phyloP scores from a whole-genome alignment of 768 basidiomycete species.

The Macrolepiota albuminosa region DNA sequence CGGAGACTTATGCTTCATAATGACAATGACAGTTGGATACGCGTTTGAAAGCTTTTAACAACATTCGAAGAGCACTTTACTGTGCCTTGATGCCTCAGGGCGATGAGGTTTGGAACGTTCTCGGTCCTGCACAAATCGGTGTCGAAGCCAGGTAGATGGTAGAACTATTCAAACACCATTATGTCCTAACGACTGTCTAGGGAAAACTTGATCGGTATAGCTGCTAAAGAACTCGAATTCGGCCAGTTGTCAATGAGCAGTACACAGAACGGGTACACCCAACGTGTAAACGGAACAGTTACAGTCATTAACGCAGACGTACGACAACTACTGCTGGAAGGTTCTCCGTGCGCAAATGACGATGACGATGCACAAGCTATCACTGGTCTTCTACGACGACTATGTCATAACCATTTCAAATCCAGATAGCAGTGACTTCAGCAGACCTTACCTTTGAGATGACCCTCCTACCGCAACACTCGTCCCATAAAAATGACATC shows the following conservation, averaged over 20 bases:
- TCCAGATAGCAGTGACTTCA: not conserved
- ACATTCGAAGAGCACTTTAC: slow-evolving; percentile 36
- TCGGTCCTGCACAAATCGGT: slow-evolving; percentile 2
- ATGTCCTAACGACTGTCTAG: slow-evolving; percentile 22
- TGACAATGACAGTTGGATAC: slow-evolving; percentile 22
- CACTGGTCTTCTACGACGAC: slow-evolving; percentile 25
- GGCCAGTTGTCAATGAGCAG: slow-evolving; percentile 42
- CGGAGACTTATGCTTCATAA: not conserved
- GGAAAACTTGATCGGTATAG: slow-evolving; percentile 32
- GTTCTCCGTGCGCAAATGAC: slow-evolving; percentile 20
- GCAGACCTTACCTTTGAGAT: too few relatives aligned
- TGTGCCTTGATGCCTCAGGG: slow-evolving; percentile 27
- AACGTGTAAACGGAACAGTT: slow-evolving; percentile 27
- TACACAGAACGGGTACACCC: slow-evolving; percentile 45
- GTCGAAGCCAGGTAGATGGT: slow-evolving; percentile 13
- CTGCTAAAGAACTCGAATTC: slow-evolving; percentile 46
- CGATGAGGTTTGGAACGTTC: slow-evolving; percentile 21
- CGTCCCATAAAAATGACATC: too few relatives aligned
- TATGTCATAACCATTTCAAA: slow-evolving; percentile 11
- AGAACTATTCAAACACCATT: not conserved
- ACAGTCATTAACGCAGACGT: slow-evolving; percentile 30
- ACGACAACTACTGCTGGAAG: slow-evolving; percentile 11
- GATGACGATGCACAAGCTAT: slow-evolving; percentile 37
- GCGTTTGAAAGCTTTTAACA: slow-evolving; percentile 32
- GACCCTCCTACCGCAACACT: not conserved